Evolutionary conservation across 305 asterid genomes (phyloP), one percentile per base, ranked within the genome.

Genomic region (Fraxinus latifolia): DNA sequence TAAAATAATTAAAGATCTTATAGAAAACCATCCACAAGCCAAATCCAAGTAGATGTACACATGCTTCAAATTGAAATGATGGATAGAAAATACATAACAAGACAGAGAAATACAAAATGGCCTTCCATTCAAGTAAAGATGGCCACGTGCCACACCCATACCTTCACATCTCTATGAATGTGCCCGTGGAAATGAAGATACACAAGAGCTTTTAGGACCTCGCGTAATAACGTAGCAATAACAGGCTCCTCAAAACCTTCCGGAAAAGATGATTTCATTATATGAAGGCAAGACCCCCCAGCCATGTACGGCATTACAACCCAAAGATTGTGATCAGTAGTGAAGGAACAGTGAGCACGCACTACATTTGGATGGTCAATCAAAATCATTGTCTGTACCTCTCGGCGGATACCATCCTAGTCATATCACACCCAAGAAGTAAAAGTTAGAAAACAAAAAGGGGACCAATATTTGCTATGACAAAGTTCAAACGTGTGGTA

Each of bases 91-190:
- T 29, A 31, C 11, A 31, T 29, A 12, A 36, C 42, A 68, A 12
- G 19, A 68, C 75, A 12, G 39, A 68, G 74, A 67, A 5, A 31
- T 53, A 79, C 25, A 27, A 77, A 73, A 80, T 78, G 71, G 50
- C 65, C 58, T 33, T 83, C 33, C 67, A 25, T 74, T 74, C 33
- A 25, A 74, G 70, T 25, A 29, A 78, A 0, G 79, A 17, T 50
- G 33, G 37, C 21, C 78, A 81, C 34, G 79, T 32, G 33, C 81
- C 33, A 58, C 27, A 75, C 82, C 7, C 60, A 78, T 87, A 94
- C 99, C 97, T 96, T 96, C 73, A 96, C 99, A 84, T 96, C 99
- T 90, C 99, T 88, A 82, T 96, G 99, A 86, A 96, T 96, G 87
- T 91, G 96, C 58, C 98, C 98, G 68, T 94, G 97, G 81, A 85